Evolutionary conservation across 2,329 filamentous ascomycete genomes (phyloP), one percentile per base, ranked within the genome.

Genomic region (Ramularia endophylla): DNA sequence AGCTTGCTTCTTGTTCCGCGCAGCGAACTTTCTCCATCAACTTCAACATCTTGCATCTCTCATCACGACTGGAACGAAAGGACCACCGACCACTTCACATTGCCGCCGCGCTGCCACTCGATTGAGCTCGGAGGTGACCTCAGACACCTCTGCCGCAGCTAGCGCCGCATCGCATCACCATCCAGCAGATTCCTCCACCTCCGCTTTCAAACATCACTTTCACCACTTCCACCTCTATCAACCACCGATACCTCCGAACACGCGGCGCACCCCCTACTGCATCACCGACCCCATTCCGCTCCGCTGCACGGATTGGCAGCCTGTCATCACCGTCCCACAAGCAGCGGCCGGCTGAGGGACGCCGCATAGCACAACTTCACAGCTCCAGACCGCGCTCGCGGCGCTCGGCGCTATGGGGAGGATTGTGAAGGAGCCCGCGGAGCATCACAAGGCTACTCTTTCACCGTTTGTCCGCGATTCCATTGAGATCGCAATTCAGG

Each of bases 401-500:
- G 51, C 51, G 51, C 51, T 43, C 44, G 51, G 54, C 54, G 51
- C 50, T 36, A 74, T 74, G 71, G 65, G 64, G 64, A 73, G 70
- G 68, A 75, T 76, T 59, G 74, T 72, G 64, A 75, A 75, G 64
- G 66, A 69, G 53, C 69, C 72, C 54, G 72, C 69, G 36, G 66
- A 71, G 57, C 66, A 71, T 56, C 73, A 76, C 64, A 71, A 72
- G 55, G 69, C 70, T 34, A 74, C 72, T 48, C 61, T 74, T 87
- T 95, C 92, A 65, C 83, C 87, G 53, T 94, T 85, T 74, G 77
- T 97, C 52, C 78, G 83, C 65, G 75, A 83, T 40, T 97, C 89
- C 61, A 83, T 95, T 57, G 72, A 81, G 56, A 73, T 74, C 53
- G 81, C 85, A 36, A 80, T 80, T 52, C 75, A 75, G 43, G 73